These are phyloP conservation scores for Biscogniauxia marginata DNA, from an alignment of 2,329 filamentous ascomycete species.

Conservation along the genomic window DNA sequence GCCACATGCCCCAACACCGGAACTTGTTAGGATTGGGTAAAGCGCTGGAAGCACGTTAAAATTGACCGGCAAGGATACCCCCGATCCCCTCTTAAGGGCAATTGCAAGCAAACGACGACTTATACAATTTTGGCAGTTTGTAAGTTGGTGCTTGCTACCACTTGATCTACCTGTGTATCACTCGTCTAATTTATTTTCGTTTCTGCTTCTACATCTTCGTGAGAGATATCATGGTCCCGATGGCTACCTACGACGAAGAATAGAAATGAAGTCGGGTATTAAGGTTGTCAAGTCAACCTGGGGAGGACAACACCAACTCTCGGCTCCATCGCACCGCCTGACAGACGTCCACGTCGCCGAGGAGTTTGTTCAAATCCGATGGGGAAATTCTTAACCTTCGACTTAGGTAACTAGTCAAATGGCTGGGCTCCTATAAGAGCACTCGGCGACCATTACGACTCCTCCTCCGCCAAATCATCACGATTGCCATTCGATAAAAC, in stretches of 20 bases:
- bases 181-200: neutral
- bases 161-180: neutral
- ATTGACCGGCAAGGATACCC: constrained; percentile 26
- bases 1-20: constrained; percentile 10
- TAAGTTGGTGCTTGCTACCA: constrained; percentile 1
- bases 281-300: neutral
- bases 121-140: neutral
- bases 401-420: neutral
- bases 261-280: too few relatives aligned
- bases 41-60: constrained; percentile 26
- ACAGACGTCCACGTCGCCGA: neutral
- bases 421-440: too few relatives aligned
- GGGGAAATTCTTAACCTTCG: neutral
- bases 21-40: constrained; percentile 20
- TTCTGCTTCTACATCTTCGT: neutral
- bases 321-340: neutral
- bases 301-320: neutral
- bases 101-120: constrained; percentile 15
- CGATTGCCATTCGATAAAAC: neutral
- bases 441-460: neutral
- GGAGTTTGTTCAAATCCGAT: neutral
- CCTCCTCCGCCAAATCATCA: neutral
- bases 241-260: too few relatives aligned
- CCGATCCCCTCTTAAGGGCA: constrained; percentile 16
- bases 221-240: too few relatives aligned